Evolutionary conservation across 2,329 filamentous ascomycete species (phyloP), one percentile per base, ranked within the genome.

Genomic region (Podosphaera leucotricha): DNA sequence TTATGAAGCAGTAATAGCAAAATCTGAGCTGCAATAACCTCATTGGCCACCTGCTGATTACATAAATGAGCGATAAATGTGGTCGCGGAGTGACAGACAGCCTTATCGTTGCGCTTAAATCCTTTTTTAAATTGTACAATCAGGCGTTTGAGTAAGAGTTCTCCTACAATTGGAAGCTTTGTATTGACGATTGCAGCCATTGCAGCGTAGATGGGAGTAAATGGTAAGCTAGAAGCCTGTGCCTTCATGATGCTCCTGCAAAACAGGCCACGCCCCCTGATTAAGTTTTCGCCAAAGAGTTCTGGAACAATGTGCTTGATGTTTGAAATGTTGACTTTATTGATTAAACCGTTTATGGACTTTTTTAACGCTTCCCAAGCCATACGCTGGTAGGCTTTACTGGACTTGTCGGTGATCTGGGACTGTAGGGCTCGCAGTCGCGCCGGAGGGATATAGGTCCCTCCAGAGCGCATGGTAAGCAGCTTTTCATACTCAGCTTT

Each of bases 291-390:
- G 42, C 76, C 75, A 62, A 98, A 98, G 39, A 98, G 68, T 63
- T 98, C 90, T 1, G 87, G 87, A 20, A 95, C 85, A 49, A 98
- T 94, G 57, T 81, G 73, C 63, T 98, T 95, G 70, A 98, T 95
- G 61, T 98, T 98, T 28, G 81, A 83, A 45, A 87, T 82, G 62
- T 95, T 95, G 67, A 94, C 81, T 67, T 98, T 98, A 71, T 98
- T 98, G 70, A 98, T 93, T 51, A 98, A 66, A 54, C 90, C 90
- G 59, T 98, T 95, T 64, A 98, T 93, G 41, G 82, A 90, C 67
- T 98, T 98, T 66, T 98, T 98, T 57, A 98, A 66, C 11, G 87
- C 87, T 62, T 98, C 90, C 90, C 90, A 98, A 7, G 86, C 85
- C 83, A 98, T 92, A 55, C 90, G 82, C 70, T 95, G 90, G 59